Evolutionary conservation across 202 grass and related monocot species (phyloP), one percentile per base, ranked within the genome.

Genomic region (Schoenoplectus triqueter): DNA sequence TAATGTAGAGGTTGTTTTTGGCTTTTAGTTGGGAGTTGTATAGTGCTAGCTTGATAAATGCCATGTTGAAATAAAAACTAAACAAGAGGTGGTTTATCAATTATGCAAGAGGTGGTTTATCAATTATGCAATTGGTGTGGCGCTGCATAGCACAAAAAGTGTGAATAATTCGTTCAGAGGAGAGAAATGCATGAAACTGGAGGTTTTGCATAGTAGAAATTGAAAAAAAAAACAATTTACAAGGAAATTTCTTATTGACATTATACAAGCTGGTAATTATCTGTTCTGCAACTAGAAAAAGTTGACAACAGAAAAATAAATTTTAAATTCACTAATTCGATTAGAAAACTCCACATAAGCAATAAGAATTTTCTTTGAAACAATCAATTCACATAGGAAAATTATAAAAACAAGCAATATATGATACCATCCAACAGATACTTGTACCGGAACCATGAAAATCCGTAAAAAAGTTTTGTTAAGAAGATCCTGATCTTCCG

Each of bases 101-200:
- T 18, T 76, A 54, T 1, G 55, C 49, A 54, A 55, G 19, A 75
- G 5, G 19, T 75, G 9, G n/a, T 47, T 78, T 60, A 2, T 78
- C 52, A 52, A 31, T 31, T 31, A 31, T 31, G 31, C 31, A 77
- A 77, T 57, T 77, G 20, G 51, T 77, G 21, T 77, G 73, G 21
- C 11, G 6, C 15, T 57, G 21, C 73, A 77, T 57, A 17, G 13
- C 73, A 77, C 51, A 57, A 41, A 59, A 59, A 8, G 73, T 77
- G 73, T 77, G 73, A 77, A 57, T 41, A 74, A 40, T n/a, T 77
- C 4, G 73, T 77, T 77, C 52, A 77, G 41, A 40, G 73, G 73
- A 77, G 21, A 57, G 41, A 76, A 39, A 57, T 77, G 52, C 51
- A 77, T 77, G 73, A 77, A 77, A 40, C n/a, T 59, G 21, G 73